Evolutionary conservation across 2,329 filamentous ascomycete genomes (phyloP).

Genomic region (Talaromyces sp.): DNA sequence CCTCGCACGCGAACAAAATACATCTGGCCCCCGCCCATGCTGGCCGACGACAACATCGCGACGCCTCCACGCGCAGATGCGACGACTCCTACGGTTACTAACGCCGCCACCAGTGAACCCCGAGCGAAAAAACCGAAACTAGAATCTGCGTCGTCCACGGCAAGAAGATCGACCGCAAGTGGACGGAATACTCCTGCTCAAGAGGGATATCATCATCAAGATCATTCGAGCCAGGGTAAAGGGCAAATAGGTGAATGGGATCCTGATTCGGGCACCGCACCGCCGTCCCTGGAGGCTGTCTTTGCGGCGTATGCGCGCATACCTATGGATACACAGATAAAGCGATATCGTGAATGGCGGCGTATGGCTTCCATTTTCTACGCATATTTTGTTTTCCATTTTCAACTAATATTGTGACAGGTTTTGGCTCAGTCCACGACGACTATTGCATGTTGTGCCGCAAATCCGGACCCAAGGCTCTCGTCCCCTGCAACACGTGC

Average conservation of each 20-base stretch:
- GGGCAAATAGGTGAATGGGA: background rate
- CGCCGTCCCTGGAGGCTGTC: slow-evolving; percentile 4
- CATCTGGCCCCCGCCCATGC: slow-evolving; percentile 19
- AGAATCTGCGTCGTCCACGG: background rate
- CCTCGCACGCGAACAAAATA: slow-evolving; percentile 20
- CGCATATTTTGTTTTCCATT: no score
- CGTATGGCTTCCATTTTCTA: slow-evolving; percentile 1
- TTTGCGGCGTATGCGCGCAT: slow-evolving; percentile 8
- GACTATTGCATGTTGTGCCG: slow-evolving; percentile 18
- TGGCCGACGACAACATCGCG: background rate
- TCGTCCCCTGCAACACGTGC: slow-evolving; percentile 17
- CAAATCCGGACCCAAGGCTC: slow-evolving; percentile 6
- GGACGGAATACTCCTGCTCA: background rate
- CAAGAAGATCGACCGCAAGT: background rate
- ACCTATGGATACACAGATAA: slow-evolving; percentile 12
- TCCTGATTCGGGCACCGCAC: slow-evolving; percentile 4
- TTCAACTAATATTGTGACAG: slow-evolving; percentile 1
- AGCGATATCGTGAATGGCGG: slow-evolving; percentile 18
- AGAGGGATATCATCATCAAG: background rate
- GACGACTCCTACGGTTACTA: background rate
- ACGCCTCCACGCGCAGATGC: background rate
- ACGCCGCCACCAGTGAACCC: slow-evolving; percentile 10
- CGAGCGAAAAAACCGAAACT: slow-evolving; percentile 15
- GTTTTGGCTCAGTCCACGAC: slow-evolving; percentile 16
- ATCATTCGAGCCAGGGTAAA: background rate